Base-by-base conservation (phyloP, 495 filamentous ascomycete genomes). In the Podospora bellae-mahoneyi region DNA sequence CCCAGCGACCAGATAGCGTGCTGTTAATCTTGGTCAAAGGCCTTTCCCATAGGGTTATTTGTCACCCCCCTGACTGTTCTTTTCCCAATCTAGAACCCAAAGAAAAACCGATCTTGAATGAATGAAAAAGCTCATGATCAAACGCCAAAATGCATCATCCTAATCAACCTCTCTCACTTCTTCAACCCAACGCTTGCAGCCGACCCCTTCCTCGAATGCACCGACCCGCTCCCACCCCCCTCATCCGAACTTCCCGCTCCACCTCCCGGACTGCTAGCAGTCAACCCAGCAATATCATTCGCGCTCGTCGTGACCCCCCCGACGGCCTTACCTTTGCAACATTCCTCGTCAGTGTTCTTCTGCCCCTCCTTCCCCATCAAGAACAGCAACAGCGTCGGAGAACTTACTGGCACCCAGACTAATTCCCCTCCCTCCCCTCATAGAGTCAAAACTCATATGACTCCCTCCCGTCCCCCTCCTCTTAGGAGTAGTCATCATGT, bases 361-460 rank as follows among this genome's bases (percentile, higher is more conserved):
- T 32, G 30, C 30, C 4, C 3, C 30, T 7, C 30, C 30, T 32
- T 32, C 30, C 30, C 30, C 30, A 32, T 32, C 30, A 7, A 32
- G 54, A 53, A 58, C 54, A 26, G 19, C 63, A 32, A 28, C 30
- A 66, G 54, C 5, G 53, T 9, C 62, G 34, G 55, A 62, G 57
- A 39, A 71, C 69, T 57, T 68, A 74, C 69, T 69, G 16, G 74
- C 68, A 34, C 78, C 78, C 64, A 81, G 70, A 61, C 69, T 76
- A 60, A 81, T 81, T n/a, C 74, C 73, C 13, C 71, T 71, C 5
- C 75, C 73, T 15, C 66, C 64, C 54, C 70, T 77, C 69, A 73
- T 73, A 60, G 71, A 75, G 20, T 74, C 68, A 15, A 71, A 39
- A 44, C 65, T 75, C 66, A 75, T 60, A 19, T 72, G 71, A 61